These are phyloP conservation scores for Chenopodium album DNA, from an alignment of 148 eudicot genomes.

Conservation along the genomic window DNA sequence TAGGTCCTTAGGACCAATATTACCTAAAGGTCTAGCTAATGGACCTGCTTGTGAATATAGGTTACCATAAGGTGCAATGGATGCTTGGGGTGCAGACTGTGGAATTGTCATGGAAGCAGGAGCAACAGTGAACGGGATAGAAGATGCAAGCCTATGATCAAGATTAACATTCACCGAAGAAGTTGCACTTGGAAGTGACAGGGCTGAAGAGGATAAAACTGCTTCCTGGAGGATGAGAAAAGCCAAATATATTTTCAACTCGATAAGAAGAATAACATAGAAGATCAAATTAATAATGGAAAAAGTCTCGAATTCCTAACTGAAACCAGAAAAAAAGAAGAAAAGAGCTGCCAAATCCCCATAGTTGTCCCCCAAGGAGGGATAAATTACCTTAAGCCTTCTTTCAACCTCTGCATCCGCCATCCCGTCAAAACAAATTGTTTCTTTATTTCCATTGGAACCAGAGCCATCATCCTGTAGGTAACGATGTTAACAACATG, in stretches of 20 bases:
- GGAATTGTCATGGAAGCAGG: constrained; percentile 49
- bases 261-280: neutral
- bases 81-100: constrained; percentile 49
- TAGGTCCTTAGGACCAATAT: constrained; percentile 52
- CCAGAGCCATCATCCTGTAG: constrained; percentile 69
- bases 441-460: constrained; percentile 61
- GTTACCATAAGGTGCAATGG: constrained; percentile 45
- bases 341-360: neutral
- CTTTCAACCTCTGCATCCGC: constrained; percentile 86
- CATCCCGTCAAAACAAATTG: constrained; percentile 84
- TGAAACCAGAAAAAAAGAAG: neutral
- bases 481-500: constrained; percentile 11
- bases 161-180: constrained; percentile 38
- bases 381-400: constrained; percentile 67
- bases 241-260: neutral
- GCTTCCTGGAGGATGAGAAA: constrained; percentile 58
- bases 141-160: constrained; percentile 58
- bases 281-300: neutral
- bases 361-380: neutral
- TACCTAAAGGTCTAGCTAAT: constrained; percentile 50
- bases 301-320: neutral
- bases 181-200: constrained; percentile 42
- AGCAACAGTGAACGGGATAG: constrained; percentile 41
- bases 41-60: constrained; percentile 50
- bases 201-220: constrained; percentile 44